Evolutionary conservation across 1,284 basidiomycete genomes (phyloP), one percentile per base, ranked within the genome.

Genomic region (Rhodotorula sp.): DNA sequence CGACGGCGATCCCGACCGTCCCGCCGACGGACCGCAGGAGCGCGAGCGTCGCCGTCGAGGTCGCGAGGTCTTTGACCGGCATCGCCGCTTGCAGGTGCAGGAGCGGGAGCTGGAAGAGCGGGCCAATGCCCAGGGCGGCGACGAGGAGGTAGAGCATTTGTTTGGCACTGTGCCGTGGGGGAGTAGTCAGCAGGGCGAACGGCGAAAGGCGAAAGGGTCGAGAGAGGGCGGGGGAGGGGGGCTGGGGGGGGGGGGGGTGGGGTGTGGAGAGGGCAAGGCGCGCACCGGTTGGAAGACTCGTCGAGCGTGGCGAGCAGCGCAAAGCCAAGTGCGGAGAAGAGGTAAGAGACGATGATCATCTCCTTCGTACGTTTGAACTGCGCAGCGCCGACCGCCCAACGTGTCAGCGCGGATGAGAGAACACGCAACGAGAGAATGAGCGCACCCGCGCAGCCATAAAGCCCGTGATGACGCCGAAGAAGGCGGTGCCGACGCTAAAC

Each of bases 1-100:
- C 59, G 25, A 70, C 66, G 0, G 90, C 85, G 67, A 92, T 86
- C 10, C 90, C 90, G 48, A 92, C 84, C 0, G 91, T 90, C 9
- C 88, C 90, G n/a, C 90, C 91, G n/a, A 92, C 81, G 0, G 86
- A 87, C 65, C 90, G 85, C 70, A 91, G 82, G 77, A 92, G 88
- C n/a, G 87, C 86, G 78, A 88, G 90, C 0, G 88, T 87, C 3
- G 85, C 83, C 0, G 91, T 91, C 70, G 86, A 88, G 0, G 90
- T 91, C 2, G 90, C 89, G 89, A 91, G 90, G 76, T 91, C 90
- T 76, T 88, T 88, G 36, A 90, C 77, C 0, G 91, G 91, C 89
- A 92, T 91, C 0, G 90, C 88, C 2, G 90, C 89, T 82, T 91
- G 90, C 22, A 91, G 48, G 25, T 84, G 88, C 70, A 91, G 87